Evolutionary conservation across 2,329 filamentous ascomycete species (phyloP).

Genomic region (Sporothrix pallida): DNA sequence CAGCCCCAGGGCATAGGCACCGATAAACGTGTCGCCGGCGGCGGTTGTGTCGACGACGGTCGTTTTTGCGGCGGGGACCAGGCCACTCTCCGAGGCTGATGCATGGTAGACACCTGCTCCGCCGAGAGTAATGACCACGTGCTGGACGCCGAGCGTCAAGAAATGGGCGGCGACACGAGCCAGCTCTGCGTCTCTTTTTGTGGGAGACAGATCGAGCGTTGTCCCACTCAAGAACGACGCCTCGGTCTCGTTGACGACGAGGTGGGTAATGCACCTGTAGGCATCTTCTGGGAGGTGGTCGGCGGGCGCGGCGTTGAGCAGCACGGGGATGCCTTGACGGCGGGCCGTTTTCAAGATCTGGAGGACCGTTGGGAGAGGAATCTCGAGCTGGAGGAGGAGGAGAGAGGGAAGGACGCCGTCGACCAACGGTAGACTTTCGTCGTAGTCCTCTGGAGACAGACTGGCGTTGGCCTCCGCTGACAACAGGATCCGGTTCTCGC

Average conservation of each 20-base stretch:
- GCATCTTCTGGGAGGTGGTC: conserved; percentile 61
- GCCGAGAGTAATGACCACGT: conserved; percentile 84
- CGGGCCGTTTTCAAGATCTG: conserved; percentile 53
- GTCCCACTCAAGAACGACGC: conserved; percentile 62
- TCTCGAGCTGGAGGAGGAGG: conserved; percentile 65
- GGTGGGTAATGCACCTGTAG: conserved; percentile 64
- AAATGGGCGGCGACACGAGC: conserved; percentile 57
- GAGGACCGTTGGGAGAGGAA: conserved; percentile 59
- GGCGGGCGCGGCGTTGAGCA: conserved; percentile 73
- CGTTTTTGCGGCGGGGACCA: conserved; percentile 70
- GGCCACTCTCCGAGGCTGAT: conserved; percentile 50
- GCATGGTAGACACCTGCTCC: conserved; percentile 73
- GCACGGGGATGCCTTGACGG: conserved; percentile 53
- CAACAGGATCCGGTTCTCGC: conserved; percentile 74
- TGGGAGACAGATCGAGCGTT: conserved; percentile 28
- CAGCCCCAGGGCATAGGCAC: conserved; percentile 78
- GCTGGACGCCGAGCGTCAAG: conserved; percentile 68
- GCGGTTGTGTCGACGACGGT: conserved; percentile 89
- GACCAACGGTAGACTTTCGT: not conserved
- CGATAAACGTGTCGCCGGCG: conserved; percentile 92
- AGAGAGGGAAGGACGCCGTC: conserved; percentile 54
- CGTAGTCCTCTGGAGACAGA: conserved; percentile 43
- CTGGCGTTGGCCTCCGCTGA: conserved; percentile 71
- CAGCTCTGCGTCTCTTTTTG: conserved; percentile 43
- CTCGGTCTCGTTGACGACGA: conserved; percentile 77